Evolutionary conservation across 1,284 basidiomycete genomes (phyloP).

Genomic region (Exobasidium cylindrosporum): DNA sequence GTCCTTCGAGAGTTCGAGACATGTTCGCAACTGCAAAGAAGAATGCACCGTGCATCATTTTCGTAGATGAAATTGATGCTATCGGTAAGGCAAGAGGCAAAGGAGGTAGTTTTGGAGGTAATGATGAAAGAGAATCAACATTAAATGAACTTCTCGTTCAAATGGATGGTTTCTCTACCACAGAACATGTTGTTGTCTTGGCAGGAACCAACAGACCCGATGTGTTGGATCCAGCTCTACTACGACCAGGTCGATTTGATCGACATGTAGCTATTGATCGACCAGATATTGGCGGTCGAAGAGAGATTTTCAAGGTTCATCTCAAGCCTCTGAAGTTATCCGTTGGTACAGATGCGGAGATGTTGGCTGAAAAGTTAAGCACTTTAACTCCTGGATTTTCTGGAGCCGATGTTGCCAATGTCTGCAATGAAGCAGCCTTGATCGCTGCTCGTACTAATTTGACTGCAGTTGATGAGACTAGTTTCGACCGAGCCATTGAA

Average conservation of each 20-base stretch:
- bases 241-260: slow-evolving; percentile 97
- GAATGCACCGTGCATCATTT: slow-evolving; percentile 93
- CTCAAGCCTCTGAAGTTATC: slow-evolving; percentile 71
- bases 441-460: slow-evolving; percentile 84
- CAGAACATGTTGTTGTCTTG: slow-evolving; percentile 92
- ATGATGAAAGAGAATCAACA: slow-evolving; percentile 96
- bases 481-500: slow-evolving; percentile 97
- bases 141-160: slow-evolving; percentile 97
- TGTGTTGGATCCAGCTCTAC: slow-evolving; percentile 87
- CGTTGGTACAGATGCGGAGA: slow-evolving; percentile 23
- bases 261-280: slow-evolving; percentile 92
- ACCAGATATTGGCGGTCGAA: slow-evolving; percentile 87
- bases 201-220: slow-evolving; percentile 96
- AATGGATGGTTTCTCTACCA: slow-evolving; percentile 97
- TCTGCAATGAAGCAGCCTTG: slow-evolving; percentile 95
- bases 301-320: slow-evolving; percentile 92
- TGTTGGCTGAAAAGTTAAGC: slow-evolving; percentile 71
- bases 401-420: slow-evolving; percentile 97
- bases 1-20: slow-evolving; percentile 93
- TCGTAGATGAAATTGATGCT: slow-evolving; percentile 66
- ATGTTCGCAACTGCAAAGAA: slow-evolving; percentile 96
- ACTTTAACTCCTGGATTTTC: slow-evolving; percentile 97
- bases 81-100: slow-evolving; percentile 94
- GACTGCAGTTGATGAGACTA: slow-evolving; percentile 74
- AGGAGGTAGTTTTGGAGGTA: slow-evolving; percentile 83